Conservation (phyloP, 2,329 filamentous ascomycete genomes). For the Botryotinia narcissicola region DNA sequence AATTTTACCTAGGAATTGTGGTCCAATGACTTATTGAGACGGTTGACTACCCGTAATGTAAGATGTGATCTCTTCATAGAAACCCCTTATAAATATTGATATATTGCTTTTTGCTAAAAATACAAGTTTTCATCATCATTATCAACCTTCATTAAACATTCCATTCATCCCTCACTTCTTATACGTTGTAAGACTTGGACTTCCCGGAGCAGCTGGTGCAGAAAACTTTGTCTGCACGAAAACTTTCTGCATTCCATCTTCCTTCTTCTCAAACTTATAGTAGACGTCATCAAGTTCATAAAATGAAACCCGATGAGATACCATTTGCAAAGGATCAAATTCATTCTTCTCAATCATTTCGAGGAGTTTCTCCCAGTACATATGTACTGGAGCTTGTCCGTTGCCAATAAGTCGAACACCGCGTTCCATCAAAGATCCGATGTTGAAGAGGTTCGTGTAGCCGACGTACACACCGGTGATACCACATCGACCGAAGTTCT, state of each 20-base stretch:
- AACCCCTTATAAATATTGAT: neutral
- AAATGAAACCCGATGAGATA: slow-evolving; percentile 72
- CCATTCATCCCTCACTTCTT: neutral
- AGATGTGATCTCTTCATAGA: neutral
- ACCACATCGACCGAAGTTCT: slow-evolving; percentile 70
- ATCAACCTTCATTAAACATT: neutral
- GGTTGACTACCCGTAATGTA: neutral
- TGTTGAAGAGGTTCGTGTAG: slow-evolving; percentile 42
- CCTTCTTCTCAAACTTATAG: slow-evolving; percentile 54
- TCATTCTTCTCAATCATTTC: slow-evolving; percentile 62
- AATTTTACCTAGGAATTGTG: neutral
- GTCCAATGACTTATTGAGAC: neutral
- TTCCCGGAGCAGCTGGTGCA: slow-evolving; percentile 48
- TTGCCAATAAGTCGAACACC: slow-evolving; percentile 75
- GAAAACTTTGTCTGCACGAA: slow-evolving; percentile 61
- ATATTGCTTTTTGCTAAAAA: neutral
- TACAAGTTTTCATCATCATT: neutral
- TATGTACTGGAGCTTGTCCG: slow-evolving; percentile 70
- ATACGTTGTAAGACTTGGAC: slow-evolving; percentile 40
- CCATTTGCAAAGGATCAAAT: slow-evolving; percentile 75
- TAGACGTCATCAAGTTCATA: slow-evolving; percentile 71
- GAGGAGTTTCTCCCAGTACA: slow-evolving; percentile 80
- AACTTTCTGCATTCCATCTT: slow-evolving; percentile 78
- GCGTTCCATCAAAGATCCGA: slow-evolving; percentile 74
- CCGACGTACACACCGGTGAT: slow-evolving; percentile 70